Evolutionary conservation across 2,329 filamentous ascomycete species (phyloP).

Genomic region (Exophiala sp.): DNA sequence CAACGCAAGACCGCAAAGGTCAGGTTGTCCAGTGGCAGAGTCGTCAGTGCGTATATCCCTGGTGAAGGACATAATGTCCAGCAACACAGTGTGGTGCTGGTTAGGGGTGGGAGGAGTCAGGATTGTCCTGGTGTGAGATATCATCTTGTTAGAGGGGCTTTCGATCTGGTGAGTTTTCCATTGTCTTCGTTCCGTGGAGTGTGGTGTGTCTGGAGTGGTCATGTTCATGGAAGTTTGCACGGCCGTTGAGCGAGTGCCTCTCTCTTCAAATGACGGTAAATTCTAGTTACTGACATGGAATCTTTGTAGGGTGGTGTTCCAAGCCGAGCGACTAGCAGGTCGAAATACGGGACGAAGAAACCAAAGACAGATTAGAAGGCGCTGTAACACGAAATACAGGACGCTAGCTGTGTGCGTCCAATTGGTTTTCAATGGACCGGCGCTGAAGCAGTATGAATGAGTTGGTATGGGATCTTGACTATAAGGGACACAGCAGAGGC

Average conservation of each 20-base stretch:
- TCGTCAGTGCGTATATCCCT: slow-evolving; percentile 89
- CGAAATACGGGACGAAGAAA: slow-evolving; percentile 98
- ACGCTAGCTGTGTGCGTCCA: not conserved
- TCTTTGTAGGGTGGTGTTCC: slow-evolving; percentile 72
- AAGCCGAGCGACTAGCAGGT: slow-evolving; percentile 74
- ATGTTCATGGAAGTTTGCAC: too few species aligned
- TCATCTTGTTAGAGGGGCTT: slow-evolving; percentile 79
- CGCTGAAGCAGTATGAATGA: too few species aligned
- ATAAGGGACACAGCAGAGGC: too few species aligned
- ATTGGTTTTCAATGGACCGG: too few species aligned
- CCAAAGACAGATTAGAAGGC: slow-evolving; percentile 65
- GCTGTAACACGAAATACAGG: not conserved
- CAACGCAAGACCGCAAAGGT: slow-evolving; percentile 94
- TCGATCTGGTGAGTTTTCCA: slow-evolving; percentile 76
- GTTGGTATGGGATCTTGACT: too few species aligned
- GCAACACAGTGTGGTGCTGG: slow-evolving; percentile 94
- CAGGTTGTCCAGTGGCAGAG: slow-evolving; percentile 74
- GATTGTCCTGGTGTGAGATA: slow-evolving; percentile 99
- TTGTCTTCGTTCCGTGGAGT: not conserved
- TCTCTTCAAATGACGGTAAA: too few species aligned
- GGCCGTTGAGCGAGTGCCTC: too few species aligned
- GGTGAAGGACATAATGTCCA: slow-evolving; percentile 98
- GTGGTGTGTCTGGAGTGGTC: too few species aligned
- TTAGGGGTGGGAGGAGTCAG: slow-evolving; percentile 86
- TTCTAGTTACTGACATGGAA: slow-evolving; percentile 9